These are phyloP conservation scores for Davidsoniella neocaledoniae DNA, from an alignment of 2,329 filamentous ascomycete genomes.

Conservation along the genomic window DNA sequence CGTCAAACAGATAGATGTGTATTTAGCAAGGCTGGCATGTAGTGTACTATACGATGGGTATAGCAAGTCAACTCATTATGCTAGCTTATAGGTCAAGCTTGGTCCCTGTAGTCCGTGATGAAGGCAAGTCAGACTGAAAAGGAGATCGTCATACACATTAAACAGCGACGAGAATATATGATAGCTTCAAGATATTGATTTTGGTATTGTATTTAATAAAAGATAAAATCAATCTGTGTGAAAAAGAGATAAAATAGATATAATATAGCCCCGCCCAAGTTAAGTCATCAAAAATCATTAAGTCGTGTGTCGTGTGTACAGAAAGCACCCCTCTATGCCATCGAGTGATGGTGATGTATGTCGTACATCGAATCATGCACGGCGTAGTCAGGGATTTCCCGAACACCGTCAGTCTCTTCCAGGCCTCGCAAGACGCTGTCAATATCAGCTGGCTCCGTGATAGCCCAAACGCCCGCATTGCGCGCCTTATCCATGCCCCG, in stretches of 20 bases:
- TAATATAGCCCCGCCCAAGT: not conserved
- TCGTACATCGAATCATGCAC: constrained; percentile 4
- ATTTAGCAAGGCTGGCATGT: not conserved
- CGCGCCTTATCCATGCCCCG: constrained; percentile 60
- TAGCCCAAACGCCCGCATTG: constrained; percentile 83
- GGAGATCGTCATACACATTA: too few relatives aligned
- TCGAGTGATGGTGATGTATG: not conserved
- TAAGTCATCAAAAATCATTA: not conserved
- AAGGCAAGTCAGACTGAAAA: too few relatives aligned
- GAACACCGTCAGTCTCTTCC: constrained; percentile 42
- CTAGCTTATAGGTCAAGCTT: too few relatives aligned
- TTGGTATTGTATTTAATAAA: too few relatives aligned
- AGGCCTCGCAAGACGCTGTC: constrained; percentile 49
- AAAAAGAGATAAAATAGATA: not conserved
- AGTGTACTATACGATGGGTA: not conserved
- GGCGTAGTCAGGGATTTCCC: constrained; percentile 20
- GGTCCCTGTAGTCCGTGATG: too few relatives aligned
- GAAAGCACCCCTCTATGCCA: not conserved
- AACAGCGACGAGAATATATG: too few relatives aligned
- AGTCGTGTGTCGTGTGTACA: not conserved
- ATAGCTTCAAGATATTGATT: not conserved
- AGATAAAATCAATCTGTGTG: too few relatives aligned
- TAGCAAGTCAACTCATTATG: not conserved
- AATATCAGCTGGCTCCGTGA: constrained; percentile 63
- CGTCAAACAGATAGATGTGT: not conserved